phyloP scores from a whole-genome alignment of 805 yeast species.

The Kregervanrija pseudodelftensis region DNA sequence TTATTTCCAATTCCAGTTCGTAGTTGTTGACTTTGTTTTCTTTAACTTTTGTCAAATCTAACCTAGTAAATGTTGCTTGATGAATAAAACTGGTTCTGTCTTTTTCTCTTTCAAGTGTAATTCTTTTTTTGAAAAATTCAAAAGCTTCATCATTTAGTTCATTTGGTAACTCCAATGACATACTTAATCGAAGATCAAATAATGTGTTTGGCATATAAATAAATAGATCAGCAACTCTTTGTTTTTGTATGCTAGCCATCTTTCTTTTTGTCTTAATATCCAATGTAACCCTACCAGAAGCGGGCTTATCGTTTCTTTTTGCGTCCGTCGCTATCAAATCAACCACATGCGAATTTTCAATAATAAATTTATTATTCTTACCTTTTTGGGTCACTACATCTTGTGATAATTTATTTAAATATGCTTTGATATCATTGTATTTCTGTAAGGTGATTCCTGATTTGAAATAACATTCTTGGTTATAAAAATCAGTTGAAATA shows the following conservation, averaged over 20 bases:
- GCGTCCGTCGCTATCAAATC: conserved; percentile 59
- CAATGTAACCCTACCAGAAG: conserved; percentile 55
- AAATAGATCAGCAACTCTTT: conserved; percentile 63
- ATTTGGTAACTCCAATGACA: conserved; percentile 72
- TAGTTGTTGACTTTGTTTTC: conserved; percentile 24
- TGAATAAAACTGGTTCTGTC: conserved; percentile 69
- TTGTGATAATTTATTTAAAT: conserved; percentile 45
- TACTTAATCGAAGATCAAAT: conserved; percentile 69
- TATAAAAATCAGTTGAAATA: conserved; percentile 40
- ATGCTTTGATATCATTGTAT: conserved; percentile 49
- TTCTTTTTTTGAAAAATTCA: conserved; percentile 44
- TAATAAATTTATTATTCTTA: conserved; percentile 40
- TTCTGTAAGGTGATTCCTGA: conserved; percentile 61
- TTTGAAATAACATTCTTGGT: conserved; percentile 49
- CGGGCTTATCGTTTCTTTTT: conserved; percentile 59
- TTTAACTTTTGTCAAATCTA: conserved; percentile 62
- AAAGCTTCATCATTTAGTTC: conserved; percentile 45
- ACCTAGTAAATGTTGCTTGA: conserved; percentile 61
- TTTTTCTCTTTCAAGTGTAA: conserved; percentile 53
- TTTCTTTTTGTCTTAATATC: conserved; percentile 63
- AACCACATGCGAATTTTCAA: conserved; percentile 52
- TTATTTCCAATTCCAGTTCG: conserved; percentile 31
- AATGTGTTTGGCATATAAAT: conserved; percentile 69
- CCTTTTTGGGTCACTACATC: conserved; percentile 14
- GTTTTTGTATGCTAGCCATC: conserved; percentile 65